A percentile compares a stretch with the other conserved stretches of the same genome.
phyloP scores from a whole-genome alignment of 305 asterid genomes.

The Fraxinus nigra region DNA sequence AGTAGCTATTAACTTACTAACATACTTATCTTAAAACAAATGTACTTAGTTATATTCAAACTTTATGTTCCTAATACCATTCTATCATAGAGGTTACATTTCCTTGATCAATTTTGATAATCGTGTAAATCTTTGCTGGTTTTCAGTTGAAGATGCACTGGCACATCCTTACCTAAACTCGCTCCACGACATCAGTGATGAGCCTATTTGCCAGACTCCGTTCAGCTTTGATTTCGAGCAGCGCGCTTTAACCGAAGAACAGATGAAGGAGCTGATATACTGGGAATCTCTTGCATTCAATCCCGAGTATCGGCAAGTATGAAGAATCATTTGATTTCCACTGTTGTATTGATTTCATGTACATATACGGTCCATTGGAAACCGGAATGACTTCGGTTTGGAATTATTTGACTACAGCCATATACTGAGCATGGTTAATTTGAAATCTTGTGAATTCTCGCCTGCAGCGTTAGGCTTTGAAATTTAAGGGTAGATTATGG shows the following conservation, averaged over 20 bases:
- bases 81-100: background rate
- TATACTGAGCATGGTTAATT: slow-evolving; percentile 19
- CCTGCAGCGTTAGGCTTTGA: slow-evolving; percentile 7
- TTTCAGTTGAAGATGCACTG: background rate
- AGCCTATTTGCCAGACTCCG: background rate
- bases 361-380: slow-evolving; percentile 38
- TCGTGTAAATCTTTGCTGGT: background rate
- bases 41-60: background rate
- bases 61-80: background rate
- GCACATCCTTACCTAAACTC: background rate
- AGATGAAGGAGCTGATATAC: slow-evolving; percentile 93
- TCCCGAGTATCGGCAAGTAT: slow-evolving; percentile 73
- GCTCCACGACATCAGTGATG: background rate
- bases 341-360: slow-evolving; percentile 29
- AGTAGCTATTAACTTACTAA: background rate
- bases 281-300: slow-evolving; percentile 83
- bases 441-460: slow-evolving; percentile 18
- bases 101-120: background rate
- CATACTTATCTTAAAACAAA: background rate
- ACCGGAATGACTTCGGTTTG: slow-evolving; percentile 28
- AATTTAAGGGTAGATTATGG: slow-evolving; percentile 10
- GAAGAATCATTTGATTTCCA: slow-evolving; percentile 22
- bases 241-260: slow-evolving; percentile 85
- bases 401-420: slow-evolving; percentile 5
- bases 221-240: slow-evolving; percentile 81